These are phyloP conservation scores for Metschnikowia arizonensis DNA, from an alignment of 805 yeast genomes.

Conservation along the genomic window DNA sequence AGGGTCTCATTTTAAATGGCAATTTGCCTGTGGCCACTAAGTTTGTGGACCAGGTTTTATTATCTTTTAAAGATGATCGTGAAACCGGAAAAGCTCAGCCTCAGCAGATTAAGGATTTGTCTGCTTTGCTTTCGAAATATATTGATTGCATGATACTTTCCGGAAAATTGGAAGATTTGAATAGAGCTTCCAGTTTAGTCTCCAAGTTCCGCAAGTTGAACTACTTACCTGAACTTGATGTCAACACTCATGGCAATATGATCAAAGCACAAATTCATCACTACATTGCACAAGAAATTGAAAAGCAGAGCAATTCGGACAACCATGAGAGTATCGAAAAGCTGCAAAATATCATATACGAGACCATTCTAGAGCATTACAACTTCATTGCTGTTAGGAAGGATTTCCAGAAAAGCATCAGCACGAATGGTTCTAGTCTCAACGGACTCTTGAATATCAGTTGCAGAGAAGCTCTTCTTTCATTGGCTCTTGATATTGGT, in stretches of 20 bases:
- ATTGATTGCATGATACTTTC: slow-evolving; percentile 32
- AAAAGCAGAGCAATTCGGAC: slow-evolving; percentile 3
- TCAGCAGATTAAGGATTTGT: slow-evolving; percentile 23
- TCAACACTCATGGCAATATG: slow-evolving; percentile 28
- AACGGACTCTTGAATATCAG: neutral
- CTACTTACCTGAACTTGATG: slow-evolving; percentile 36
- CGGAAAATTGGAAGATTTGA: slow-evolving; percentile 15
- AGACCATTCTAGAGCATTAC: slow-evolving; percentile 30
- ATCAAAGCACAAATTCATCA: slow-evolving; percentile 24
- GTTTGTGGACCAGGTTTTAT: slow-evolving; percentile 52
- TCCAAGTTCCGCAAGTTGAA: slow-evolving; percentile 26
- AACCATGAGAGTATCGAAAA: neutral
- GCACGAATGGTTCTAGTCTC: neutral
- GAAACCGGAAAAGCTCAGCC: slow-evolving; percentile 15
- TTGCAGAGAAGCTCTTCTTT: slow-evolving; percentile 30
- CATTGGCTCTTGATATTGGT: slow-evolving; percentile 30
- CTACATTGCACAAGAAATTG: slow-evolving; percentile 19
- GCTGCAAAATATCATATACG: slow-evolving; percentile 15
- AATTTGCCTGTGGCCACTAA: slow-evolving; percentile 49
- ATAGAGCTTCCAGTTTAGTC: slow-evolving; percentile 25
- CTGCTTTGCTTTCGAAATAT: slow-evolving; percentile 43
- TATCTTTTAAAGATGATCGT: slow-evolving; percentile 33
- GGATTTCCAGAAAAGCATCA: slow-evolving; percentile 24
- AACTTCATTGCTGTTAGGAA: slow-evolving; percentile 34
- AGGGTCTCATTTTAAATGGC: slow-evolving; percentile 49